These are phyloP conservation scores for Dipteronia sinensis DNA, from an alignment of 345 rosid species.

Conservation along the genomic window DNA sequence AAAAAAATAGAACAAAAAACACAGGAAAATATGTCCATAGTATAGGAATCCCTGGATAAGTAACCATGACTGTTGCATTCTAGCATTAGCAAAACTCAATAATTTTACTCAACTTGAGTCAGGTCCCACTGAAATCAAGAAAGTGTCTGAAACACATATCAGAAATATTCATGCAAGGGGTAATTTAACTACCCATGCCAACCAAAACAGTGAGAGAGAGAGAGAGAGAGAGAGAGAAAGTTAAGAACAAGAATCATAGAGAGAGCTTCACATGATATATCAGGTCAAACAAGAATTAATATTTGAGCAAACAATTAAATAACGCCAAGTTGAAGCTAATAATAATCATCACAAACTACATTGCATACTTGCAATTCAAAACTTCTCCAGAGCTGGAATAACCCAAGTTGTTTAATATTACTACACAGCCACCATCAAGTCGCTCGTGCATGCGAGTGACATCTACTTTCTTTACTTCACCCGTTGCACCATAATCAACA, in stretches of 20 bases:
- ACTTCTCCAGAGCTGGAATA: constrained; percentile 97
- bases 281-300: background rate
- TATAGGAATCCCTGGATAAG: background rate
- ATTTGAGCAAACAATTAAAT: background rate
- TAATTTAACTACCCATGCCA: background rate
- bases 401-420: constrained; percentile 85
- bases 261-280: background rate
- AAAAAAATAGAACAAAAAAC: too few relatives aligned
- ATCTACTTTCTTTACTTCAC: constrained; percentile 93
- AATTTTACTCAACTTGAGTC: background rate
- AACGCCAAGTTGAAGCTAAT: background rate
- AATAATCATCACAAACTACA: background rate
- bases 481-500: constrained; percentile 94
- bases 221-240: background rate
- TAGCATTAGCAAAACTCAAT: constrained; percentile 5
- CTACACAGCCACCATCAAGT: constrained; percentile 86
- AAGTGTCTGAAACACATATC: background rate
- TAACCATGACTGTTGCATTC: background rate
- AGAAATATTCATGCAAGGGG: background rate
- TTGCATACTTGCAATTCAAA: constrained; percentile 91
- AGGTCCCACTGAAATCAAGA: background rate
- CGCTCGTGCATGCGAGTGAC: constrained; percentile 80
- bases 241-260: background rate
- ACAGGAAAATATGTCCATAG: too few relatives aligned
- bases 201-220: too few relatives aligned